Conservation (phyloP, 106 monocot genomes). For the Allium cepa region DNA sequence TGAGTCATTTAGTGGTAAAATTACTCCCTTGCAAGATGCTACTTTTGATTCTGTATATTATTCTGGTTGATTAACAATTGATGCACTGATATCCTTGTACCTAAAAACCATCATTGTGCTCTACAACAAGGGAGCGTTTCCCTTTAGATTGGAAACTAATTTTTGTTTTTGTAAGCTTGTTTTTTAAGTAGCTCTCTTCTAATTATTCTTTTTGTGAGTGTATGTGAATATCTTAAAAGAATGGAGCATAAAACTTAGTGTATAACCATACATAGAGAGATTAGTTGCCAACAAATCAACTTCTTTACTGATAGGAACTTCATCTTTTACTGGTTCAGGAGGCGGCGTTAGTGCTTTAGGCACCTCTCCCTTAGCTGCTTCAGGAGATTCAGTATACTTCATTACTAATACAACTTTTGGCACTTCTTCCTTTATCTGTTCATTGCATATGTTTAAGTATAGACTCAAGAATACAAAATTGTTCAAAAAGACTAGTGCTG, state of each 20-base stretch:
- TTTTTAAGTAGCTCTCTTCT: too few relatives aligned
- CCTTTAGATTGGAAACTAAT: too few relatives aligned
- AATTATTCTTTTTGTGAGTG: too few relatives aligned
- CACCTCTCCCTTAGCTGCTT: neutral
- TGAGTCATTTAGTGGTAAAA: too few relatives aligned
- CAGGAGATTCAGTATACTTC: constrained; percentile 1
- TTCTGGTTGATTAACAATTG: too few relatives aligned
- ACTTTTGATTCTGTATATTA: too few relatives aligned
- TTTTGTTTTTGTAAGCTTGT: too few relatives aligned
- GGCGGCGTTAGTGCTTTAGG: constrained; percentile 3
- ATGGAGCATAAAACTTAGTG: neutral
- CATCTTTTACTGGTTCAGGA: constrained; percentile 7
- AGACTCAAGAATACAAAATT: neutral
- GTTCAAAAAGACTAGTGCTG: neutral
- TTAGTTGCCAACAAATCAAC: constrained; percentile 2
- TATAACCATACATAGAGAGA: neutral
- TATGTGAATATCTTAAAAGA: neutral
- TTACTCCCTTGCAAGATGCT: too few relatives aligned
- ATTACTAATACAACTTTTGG: constrained; percentile 10
- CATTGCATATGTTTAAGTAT: neutral
- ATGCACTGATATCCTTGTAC: too few relatives aligned
- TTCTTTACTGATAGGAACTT: neutral
- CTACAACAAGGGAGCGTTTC: too few relatives aligned
- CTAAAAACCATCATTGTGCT: too few relatives aligned
- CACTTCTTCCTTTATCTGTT: constrained; percentile 5